Conservation (phyloP, 345 rosid species). For the Citrus hindsii region DNA sequence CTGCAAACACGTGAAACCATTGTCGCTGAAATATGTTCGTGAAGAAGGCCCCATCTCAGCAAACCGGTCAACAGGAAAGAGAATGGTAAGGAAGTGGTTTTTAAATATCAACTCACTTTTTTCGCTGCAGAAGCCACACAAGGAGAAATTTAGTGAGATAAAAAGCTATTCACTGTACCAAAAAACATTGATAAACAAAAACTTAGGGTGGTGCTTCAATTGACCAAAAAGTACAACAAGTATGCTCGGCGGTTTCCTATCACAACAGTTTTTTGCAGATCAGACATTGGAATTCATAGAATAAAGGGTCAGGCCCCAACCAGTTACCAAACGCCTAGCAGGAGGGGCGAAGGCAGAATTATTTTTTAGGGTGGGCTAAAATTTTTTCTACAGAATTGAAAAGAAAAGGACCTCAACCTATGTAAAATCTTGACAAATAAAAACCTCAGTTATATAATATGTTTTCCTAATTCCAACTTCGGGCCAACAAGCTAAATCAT, state of each 20-base stretch:
- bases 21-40: slow-evolving; percentile 72
- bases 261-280: not conserved
- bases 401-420: too few relatives aligned
- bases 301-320: not conserved
- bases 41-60: slow-evolving; percentile 94
- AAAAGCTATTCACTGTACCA: not conserved
- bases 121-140: slow-evolving; percentile 52
- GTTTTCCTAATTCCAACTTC: too few relatives aligned
- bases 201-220: not conserved
- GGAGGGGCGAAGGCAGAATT: too few relatives aligned
- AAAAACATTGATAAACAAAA: not conserved
- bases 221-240: not conserved
- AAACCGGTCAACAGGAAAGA: slow-evolving; percentile 79
- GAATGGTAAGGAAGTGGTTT: slow-evolving; percentile 71
- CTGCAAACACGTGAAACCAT: slow-evolving; percentile 77
- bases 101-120: slow-evolving; percentile 68
- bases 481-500: too few relatives aligned
- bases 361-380: too few relatives aligned
- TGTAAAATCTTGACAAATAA: too few relatives aligned
- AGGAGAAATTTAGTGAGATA: slow-evolving; percentile 17
- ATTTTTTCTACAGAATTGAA: too few relatives aligned
- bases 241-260: not conserved
- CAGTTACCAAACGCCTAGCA: not conserved
- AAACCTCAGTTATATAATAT: too few relatives aligned
- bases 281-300: not conserved